Evolutionary conservation across 2,329 filamentous ascomycete genomes (phyloP), one percentile per base, ranked within the genome.

Genomic region (Monosporascus sp.): DNA sequence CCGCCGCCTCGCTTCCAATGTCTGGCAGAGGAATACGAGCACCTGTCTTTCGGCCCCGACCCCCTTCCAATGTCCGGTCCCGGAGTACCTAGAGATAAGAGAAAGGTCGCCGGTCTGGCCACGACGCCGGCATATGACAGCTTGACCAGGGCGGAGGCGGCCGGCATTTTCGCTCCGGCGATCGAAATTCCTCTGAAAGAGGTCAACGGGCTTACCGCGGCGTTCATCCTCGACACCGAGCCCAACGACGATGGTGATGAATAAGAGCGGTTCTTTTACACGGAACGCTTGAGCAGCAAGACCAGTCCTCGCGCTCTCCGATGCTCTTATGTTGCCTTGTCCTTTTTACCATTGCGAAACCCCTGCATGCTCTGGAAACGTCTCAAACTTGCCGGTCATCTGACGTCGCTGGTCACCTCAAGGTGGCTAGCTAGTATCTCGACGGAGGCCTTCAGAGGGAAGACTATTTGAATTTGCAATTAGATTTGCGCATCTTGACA

Each of bases 1-100:
- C 60, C 58, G 20, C 22, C 41, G 31, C 57, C 58, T 36, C 57
- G 53, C n/a, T 7, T 50, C 3, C 38, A 42, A 17, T 5, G 27
- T 11, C 49, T 55, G 5, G 52, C 47, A 36, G 20, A 42, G 2
- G 7, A 49, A 25, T 42, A 39, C 38, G 3, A 14, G 1, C 22
- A 47, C 11, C 49, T 51, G 22, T 8, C 34, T 22, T 2, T 8
- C 22, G 39, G 31, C 38, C 22, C 17, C 3, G 34, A 50, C 24
- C 36, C 41, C 3, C 39, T 57, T 25, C 52, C 55, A 9, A 17
- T 22, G 8, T 11, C 7, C 2, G 56, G 53, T 15, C 54, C 49
- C 11, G 8, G 6, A 2, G 49, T 57, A 3, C 57, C 54, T 14
- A 17, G 20, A 5, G 14, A 55, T n/a, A 47, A 45, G n/a, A 54